Percentiles rank a stretch among this genome's conserved stretches.
Conservation (phyloP, 2,329 filamentous ascomycete genomes). For the Fusarium musae region DNA sequence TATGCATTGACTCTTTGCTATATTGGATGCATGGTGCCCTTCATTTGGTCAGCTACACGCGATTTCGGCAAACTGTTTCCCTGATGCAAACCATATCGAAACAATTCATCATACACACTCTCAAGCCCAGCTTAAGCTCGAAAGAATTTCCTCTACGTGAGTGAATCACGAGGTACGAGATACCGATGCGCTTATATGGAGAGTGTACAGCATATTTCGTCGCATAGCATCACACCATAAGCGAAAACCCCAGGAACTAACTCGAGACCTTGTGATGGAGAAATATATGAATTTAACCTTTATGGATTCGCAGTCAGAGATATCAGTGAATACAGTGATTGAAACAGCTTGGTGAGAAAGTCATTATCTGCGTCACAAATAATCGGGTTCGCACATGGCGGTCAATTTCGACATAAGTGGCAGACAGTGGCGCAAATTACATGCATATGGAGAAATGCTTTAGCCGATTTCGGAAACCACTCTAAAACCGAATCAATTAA, state of each 20-base stretch:
- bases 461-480: conserved; percentile 17
- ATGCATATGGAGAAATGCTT: conserved; percentile 11
- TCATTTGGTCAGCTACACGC: background rate
- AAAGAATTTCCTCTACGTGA: background rate
- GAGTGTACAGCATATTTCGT: background rate
- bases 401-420: background rate
- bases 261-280: no score
- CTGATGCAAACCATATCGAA: background rate
- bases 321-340: no score
- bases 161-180: background rate
- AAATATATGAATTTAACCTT: background rate
- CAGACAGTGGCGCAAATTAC: conserved; percentile 17
- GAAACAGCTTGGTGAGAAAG: background rate
- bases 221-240: background rate
- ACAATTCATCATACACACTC: background rate
- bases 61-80: background rate
- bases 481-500: background rate
- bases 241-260: background rate
- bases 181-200: no score
- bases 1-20: background rate
- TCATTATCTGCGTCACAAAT: background rate
- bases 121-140: background rate
- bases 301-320: background rate
- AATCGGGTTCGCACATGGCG: background rate
- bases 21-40: background rate